Conservation (phyloP, 176 grass and related monocot genomes). For the Rhynchospora tenuis region DNA sequence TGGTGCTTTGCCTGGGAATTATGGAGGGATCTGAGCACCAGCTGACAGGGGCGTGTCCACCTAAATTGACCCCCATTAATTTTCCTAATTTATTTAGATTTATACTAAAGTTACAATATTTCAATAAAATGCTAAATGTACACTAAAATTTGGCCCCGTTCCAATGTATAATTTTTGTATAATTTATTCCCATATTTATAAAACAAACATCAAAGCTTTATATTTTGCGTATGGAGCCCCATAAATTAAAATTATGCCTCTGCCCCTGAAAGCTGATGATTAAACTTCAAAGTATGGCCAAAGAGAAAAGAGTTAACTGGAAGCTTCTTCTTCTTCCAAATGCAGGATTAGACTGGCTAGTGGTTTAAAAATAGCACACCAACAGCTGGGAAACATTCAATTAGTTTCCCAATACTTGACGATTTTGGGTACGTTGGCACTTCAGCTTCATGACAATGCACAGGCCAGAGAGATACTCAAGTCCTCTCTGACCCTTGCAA, state of each 20-base stretch:
- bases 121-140: no score
- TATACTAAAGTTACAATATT: no score
- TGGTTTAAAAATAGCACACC: slow-evolving; percentile 97
- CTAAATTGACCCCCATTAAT: no score
- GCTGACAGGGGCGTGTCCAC: no score
- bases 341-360: slow-evolving; percentile 85
- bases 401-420: slow-evolving; percentile 98
- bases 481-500: slow-evolving; percentile 85
- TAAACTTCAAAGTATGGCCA: background rate
- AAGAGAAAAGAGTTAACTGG: background rate
- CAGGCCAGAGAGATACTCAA: slow-evolving; percentile 97
- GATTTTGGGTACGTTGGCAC: slow-evolving; percentile 81
- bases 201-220: no score
- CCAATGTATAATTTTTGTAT: no score
- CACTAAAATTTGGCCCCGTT: no score
- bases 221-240: no score
- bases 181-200: no score
- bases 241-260: no score
- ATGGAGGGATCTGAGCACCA: background rate
- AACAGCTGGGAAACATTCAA: slow-evolving; percentile 95
- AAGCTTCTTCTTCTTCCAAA: background rate
- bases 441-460: slow-evolving; percentile 80
- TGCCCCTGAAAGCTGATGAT: background rate
- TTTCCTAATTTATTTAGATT: no score
- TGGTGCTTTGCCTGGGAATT: background rate